Evolutionary conservation across 2,329 filamentous ascomycete genomes (phyloP).

Genomic region (Clarireedia homoeocarpa): DNA sequence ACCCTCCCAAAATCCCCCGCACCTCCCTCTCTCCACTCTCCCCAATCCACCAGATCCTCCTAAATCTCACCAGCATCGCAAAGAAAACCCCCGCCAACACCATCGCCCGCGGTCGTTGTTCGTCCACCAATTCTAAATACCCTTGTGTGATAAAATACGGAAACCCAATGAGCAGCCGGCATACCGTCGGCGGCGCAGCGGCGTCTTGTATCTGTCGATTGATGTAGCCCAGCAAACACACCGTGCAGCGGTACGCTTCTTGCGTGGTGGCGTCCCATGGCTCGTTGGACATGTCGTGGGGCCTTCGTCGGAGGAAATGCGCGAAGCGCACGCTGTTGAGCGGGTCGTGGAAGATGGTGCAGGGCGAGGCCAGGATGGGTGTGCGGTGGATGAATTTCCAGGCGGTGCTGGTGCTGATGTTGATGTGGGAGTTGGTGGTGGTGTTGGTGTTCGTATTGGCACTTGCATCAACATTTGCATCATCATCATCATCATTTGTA

Average conservation of each 20-base stretch:
- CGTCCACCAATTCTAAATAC: constrained; percentile 11
- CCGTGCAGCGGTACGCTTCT: constrained; percentile 4
- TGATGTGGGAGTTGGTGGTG: background rate
- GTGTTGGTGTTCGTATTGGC: no score
- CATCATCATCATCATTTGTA: no score
- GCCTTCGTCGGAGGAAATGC: background rate
- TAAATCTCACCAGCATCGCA: constrained; percentile 25
- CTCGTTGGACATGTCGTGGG: constrained; percentile 5
- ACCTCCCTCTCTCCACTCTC: constrained; percentile 3
- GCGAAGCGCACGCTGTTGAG: no score
- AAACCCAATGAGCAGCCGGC: constrained; percentile 8
- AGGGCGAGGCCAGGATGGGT: background rate
- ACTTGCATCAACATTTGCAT: no score
- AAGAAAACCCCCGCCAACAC: constrained; percentile 25
- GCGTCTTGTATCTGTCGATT: background rate
- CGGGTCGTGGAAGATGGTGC: background rate
- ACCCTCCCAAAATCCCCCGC: background rate
- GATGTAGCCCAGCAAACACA: constrained; percentile 9
- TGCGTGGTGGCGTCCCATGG: constrained; percentile 14
- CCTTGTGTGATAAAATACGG: constrained; percentile 5
- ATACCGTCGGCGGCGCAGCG: background rate
- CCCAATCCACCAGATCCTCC: constrained; percentile 30
- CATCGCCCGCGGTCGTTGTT: constrained; percentile 11
- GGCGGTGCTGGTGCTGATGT: background rate
- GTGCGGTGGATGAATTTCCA: constrained; percentile 5